Evolutionary conservation across 1,284 basidiomycete species (phyloP), one percentile per base, ranked within the genome.

Genomic region (Fomitopsis pinicola): DNA sequence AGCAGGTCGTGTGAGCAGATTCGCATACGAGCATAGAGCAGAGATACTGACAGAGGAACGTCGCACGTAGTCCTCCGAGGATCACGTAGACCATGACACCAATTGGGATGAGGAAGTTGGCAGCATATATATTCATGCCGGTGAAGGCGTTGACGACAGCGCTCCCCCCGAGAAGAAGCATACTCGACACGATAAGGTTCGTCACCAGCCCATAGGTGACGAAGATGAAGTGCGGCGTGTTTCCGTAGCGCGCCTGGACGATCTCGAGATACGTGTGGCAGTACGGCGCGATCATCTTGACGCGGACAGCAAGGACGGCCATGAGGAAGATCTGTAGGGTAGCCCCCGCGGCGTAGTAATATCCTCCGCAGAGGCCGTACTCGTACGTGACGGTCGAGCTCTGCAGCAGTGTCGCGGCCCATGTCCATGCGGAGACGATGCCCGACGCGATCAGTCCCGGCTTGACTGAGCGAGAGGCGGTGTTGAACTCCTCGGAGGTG

Each of bases 391-490:
- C 73, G 0, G 77, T 73, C 8, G 73, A 73, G 38, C 70, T 72
- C 59, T 79, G 77, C 7, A 73, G 62, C 19, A 75, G 65, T 26
- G 72, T 75, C 6, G 71, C 69, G 5, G 73, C 72, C 68, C 73
- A 70, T 6, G 74, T 75, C 68, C 74, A 76, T 19, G 73, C 73
- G 4, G 70, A 77, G 42, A 84, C 80, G 61, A 85, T 82, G 42
- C 82, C 83, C 8, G 80, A 77, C 0, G 83, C 83, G 48, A 85
- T 81, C 22, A 86, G 71, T 1, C 83, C 84, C 0, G 84, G 82
- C 59, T 81, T 81, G 44, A 82, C 72, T 28, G 73, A 75, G 45
- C 71, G 70, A 54, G 69, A 71, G 0, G 82, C 82, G 3, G 76
- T 77, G 61, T 75, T 80, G 71, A 81, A 83, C 66, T 82, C 80